phyloP scores from a whole-genome alignment of 345 rosid genomes.

The Clausena lansium region DNA sequence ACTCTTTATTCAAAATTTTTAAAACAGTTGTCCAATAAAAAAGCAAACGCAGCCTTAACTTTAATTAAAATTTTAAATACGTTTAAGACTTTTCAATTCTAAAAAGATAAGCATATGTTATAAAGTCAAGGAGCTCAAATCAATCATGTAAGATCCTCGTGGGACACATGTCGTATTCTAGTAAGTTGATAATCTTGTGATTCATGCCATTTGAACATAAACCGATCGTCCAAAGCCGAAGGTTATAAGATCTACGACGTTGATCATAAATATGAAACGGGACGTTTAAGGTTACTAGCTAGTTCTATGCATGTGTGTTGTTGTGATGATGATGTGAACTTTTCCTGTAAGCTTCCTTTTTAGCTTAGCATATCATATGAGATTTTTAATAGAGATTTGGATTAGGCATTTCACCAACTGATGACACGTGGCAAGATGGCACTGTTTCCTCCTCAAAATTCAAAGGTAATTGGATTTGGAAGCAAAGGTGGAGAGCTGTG shows the following conservation, averaged over 20 bases:
- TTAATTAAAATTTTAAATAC: too few relatives aligned
- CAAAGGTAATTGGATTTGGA: conserved; percentile 19
- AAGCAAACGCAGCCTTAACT: too few relatives aligned
- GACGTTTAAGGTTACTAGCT: neutral
- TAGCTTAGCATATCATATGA: too few relatives aligned
- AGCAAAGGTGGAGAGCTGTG: conserved; percentile 23
- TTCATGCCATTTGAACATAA: neutral
- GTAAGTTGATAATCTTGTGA: neutral
- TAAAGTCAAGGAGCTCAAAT: too few relatives aligned
- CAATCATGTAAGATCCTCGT: too few relatives aligned
- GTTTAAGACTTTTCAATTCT: too few relatives aligned
- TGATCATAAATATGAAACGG: neutral
- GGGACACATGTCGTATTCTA: neutral
- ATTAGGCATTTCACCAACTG: conserved; percentile 8
- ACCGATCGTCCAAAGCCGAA: neutral
- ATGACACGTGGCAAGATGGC: conserved; percentile 27
- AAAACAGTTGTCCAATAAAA: too few relatives aligned
- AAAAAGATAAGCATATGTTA: too few relatives aligned
- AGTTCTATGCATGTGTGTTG: neutral
- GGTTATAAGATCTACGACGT: neutral
- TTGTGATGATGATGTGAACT: neutral
- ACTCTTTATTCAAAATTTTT: too few relatives aligned
- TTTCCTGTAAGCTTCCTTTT: neutral
- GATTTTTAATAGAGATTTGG: neutral
- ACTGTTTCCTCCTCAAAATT: neutral